phyloP scores from a whole-genome alignment of 805 yeast genomes.

The Barnettozyma californica region DNA sequence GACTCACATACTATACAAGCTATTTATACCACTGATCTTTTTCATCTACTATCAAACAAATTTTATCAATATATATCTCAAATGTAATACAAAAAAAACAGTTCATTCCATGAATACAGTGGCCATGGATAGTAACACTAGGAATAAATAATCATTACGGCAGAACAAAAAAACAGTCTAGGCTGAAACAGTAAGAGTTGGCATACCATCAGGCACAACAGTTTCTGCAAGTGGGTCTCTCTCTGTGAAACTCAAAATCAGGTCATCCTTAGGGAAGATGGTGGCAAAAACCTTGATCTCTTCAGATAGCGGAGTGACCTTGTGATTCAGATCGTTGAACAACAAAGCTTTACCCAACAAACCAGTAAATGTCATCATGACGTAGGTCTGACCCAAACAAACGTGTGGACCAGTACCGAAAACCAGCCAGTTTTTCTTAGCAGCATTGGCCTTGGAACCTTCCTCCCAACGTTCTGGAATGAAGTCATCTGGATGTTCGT shows the following conservation, averaged over 20 bases:
- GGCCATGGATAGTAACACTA: neutral
- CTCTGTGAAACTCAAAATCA: constrained; percentile 65
- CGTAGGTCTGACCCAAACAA: constrained; percentile 93
- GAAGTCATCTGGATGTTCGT: constrained; percentile 89
- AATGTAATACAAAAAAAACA: neutral
- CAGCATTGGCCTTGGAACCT: constrained; percentile 69
- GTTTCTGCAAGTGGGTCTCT: constrained; percentile 45
- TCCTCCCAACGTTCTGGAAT: constrained; percentile 94
- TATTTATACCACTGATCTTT: neutral
- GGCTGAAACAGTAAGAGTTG: constrained; percentile 5
- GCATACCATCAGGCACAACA: constrained; percentile 9
- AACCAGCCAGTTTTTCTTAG: constrained; percentile 89
- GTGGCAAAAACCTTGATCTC: constrained; percentile 96
- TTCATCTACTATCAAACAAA: neutral
- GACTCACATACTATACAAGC: neutral
- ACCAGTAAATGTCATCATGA: constrained; percentile 81
- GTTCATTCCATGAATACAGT: neutral
- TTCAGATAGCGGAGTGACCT: constrained; percentile 79
- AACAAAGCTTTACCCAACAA: constrained; percentile 88
- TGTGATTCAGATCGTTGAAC: constrained; percentile 75
- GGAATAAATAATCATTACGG: neutral
- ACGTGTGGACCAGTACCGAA: constrained; percentile 97
- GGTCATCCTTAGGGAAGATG: constrained; percentile 95
- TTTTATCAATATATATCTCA: neutral
- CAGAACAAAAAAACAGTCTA: neutral